phyloP scores from a whole-genome alignment of 805 yeast genomes.

The Yamadazyma nakazawae region DNA sequence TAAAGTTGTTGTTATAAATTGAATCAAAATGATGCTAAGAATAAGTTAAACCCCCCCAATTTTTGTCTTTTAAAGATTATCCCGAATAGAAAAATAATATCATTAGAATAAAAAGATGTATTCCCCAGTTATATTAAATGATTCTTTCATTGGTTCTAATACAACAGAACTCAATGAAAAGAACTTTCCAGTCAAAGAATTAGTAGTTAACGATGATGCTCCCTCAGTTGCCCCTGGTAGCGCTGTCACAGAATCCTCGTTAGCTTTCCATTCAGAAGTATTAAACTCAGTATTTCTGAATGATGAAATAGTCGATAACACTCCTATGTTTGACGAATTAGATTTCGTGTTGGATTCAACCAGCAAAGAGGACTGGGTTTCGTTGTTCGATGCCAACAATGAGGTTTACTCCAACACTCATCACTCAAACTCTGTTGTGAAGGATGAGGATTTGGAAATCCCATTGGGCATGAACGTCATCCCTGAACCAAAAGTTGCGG shows the following conservation, averaged over 20 bases:
- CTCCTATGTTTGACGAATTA: conserved; percentile 62
- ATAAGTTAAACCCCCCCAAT: conserved; percentile 7
- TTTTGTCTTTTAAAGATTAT: conserved; percentile 6
- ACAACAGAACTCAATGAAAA: conserved; percentile 3
- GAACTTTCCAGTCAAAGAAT: conserved; percentile 1
- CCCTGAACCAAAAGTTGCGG: conserved; percentile 3
- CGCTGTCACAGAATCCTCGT: conserved; percentile 35
- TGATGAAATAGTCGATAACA: conserved; percentile 34
- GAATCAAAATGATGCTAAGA: conserved; percentile 8
- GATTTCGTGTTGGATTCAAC: conserved; percentile 42
- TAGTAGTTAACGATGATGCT: conserved; percentile 1
- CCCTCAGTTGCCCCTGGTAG: not conserved
- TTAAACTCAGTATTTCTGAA: conserved; percentile 51
- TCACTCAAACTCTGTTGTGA: conserved; percentile 9
- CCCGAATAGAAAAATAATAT: conserved; percentile 1
- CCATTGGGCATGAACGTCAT: conserved; percentile 13
- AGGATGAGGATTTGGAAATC: conserved; percentile 17
- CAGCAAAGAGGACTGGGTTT: conserved; percentile 55
- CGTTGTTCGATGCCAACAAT: conserved; percentile 46
- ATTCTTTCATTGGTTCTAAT: conserved; percentile 14
- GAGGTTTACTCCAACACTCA: conserved; percentile 13
- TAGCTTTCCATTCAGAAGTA: conserved; percentile 51
- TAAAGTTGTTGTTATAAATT: conserved; percentile 6
- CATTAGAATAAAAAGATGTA: conserved; percentile 10
- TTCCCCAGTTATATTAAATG: conserved; percentile 16